Base-by-base conservation (phyloP, 495 filamentous ascomycete genomes). In the Talaromyces proteolyticus region DNA sequence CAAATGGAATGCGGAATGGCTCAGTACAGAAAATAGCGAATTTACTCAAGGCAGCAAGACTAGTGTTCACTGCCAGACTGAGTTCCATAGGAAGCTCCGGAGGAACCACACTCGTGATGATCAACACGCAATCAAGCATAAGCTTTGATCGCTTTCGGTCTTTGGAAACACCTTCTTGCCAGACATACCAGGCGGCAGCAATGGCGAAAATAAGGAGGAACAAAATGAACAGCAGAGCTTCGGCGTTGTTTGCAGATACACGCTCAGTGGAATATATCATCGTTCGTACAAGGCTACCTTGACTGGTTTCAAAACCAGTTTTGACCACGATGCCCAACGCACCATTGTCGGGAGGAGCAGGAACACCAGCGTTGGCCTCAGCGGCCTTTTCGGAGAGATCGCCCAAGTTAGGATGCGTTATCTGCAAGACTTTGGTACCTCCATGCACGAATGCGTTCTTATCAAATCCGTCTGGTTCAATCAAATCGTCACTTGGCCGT, bases 191-290 rank as follows among this genome's bases (percentile, higher is more conserved):
- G n/a, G 92, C 94, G 25, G 93, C 93, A 48, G 93, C 93, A 64
- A 99, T 77, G 55, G 93, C 93, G 72, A 99, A 99, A 57, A 96
- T 80, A 43, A 95, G 78, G 4, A 99, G 78, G 75, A 99, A 99
- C 42, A 97, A 76, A 55, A 99, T 99, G 72, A 99, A 99, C 26
- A 95, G 68, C 12, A 99, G 69, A 3, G 93, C 93, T 66, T 99
- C 93, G 44, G 78, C 84, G 59, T 99, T 97, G 71, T 95, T 95
- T 51, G 93, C 93, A 37, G 92, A 97, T 25, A 99, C 93, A 60
- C 92, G 89, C 65, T 99, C 93, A 5, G 93, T 99, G 3, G 94
- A 96, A 71, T 96, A 99, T 56, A 99, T 97, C 93, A 99, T 99
- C 42, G 93, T 99, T 25, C 93, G 89, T 39, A 99, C 93, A 50